A percentile compares a stretch with the other conserved stretches of the same genome.
These are phyloP conservation scores for Priceomyces carsonii DNA, from an alignment of 805 yeast species.

Conservation along the genomic window DNA sequence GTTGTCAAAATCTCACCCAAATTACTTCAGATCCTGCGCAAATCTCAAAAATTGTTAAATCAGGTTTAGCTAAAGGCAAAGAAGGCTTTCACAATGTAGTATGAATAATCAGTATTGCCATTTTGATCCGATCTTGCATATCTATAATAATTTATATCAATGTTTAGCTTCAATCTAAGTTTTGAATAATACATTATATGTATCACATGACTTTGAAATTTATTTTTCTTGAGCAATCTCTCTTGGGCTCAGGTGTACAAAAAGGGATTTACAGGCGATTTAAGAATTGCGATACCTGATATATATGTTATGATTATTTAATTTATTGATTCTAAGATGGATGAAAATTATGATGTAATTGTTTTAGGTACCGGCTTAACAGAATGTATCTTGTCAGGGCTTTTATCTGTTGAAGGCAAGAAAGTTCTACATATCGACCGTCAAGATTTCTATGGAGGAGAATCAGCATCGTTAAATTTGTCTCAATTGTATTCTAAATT, in stretches of 20 bases:
- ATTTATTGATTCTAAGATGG: conserved; percentile 65
- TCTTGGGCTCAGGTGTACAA: too few species aligned
- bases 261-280: too few species aligned
- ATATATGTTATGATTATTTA: too few species aligned
- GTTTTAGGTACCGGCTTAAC: conserved; percentile 95
- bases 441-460: conserved; percentile 96
- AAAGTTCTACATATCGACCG: conserved; percentile 95
- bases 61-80: conserved; percentile 63
- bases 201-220: too few species aligned
- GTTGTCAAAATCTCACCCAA: conserved; percentile 78
- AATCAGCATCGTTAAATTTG: conserved; percentile 80
- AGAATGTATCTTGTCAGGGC: conserved; percentile 92
- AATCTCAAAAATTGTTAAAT: conserved; percentile 71
- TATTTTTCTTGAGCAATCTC: too few species aligned
- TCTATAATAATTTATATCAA: too few species aligned
- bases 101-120: too few species aligned
- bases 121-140: too few species aligned
- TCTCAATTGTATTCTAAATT: conserved; percentile 74
- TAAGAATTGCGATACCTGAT: too few species aligned
- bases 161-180: too few species aligned
- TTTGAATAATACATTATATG: too few species aligned
- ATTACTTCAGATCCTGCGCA: conserved; percentile 87
- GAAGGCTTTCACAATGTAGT: conserved; percentile 61
- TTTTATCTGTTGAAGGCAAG: conserved; percentile 96
- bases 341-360: conserved; percentile 94